These are phyloP conservation scores for Suhomyces yuchorum DNA, from an alignment of 1,139 yeast species.

Conservation along the genomic window DNA sequence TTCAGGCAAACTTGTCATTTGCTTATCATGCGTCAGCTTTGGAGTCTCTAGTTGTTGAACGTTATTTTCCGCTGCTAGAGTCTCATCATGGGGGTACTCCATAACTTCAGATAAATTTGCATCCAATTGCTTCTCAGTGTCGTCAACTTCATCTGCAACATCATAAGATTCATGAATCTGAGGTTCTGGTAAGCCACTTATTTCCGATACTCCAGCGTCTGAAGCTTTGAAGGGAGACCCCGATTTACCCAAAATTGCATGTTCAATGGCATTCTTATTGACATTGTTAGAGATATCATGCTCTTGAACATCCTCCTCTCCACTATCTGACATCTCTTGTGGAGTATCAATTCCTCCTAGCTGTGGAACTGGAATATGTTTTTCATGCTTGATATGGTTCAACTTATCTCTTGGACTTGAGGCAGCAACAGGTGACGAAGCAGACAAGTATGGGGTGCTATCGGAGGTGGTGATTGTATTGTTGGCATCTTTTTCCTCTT, in stretches of 20 bases:
- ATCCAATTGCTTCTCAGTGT: not conserved
- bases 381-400: not conserved
- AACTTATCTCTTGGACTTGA: conserved; percentile 1
- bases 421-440: conserved; percentile 1
- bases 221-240: not conserved
- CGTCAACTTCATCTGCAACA: not conserved
- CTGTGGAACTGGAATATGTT: conserved; percentile 13
- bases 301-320: conserved; percentile 4
- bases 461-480: conserved; percentile 1
- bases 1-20: not conserved
- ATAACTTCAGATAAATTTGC: not conserved
- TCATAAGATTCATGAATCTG: not conserved
- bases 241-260: conserved; percentile 1
- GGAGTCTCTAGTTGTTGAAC: not conserved
- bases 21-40: not conserved
- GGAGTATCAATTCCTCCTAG: conserved; percentile 10
- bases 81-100: not conserved
- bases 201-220: not conserved
- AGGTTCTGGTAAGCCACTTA: not conserved
- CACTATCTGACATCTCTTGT: conserved; percentile 6
- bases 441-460: conserved; percentile 12
- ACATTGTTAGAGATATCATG: not conserved
- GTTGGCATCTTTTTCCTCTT: not conserved
- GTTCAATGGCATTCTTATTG: conserved; percentile 2
- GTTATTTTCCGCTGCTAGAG: not conserved